Base-by-base conservation (phyloP, 345 rosid genomes). In the Gossypium stocksii region DNA sequence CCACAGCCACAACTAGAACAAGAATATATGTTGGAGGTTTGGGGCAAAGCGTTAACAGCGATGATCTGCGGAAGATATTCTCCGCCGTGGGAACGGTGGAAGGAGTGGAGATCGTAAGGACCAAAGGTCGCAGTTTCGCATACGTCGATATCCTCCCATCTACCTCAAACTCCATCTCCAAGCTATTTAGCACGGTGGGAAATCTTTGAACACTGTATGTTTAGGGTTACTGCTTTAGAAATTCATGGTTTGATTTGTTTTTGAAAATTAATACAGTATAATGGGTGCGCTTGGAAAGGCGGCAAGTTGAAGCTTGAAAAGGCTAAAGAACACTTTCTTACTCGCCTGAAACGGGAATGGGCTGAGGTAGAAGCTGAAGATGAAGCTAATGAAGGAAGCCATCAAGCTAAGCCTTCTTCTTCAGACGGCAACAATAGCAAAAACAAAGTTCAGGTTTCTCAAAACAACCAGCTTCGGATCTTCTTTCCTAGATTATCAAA, bases 71-170 rank as follows among this genome's bases (percentile, higher is more conserved):
- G 41, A 87, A 80, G 69, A 80, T 87, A 9, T 89, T 94, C 76
- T 86, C 88, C 51, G 71, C 89, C 2, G 65, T 85, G 76, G 97
- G 96, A 16, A 66, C 25, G 5, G 86, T 90, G 0, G 79, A 84
- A 59, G 75, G 84, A 2, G 80, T 93, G 0, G 92, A 93, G 2
- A 84, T 95, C 27, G 75, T 91, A 20, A 84, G 94, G 76, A 87
- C 89, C 62, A 95, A 93, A 91, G 91, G 97, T 73, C 98, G 98
- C 63, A 83, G 97, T 82, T 89, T 95, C n/a, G 99, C 93, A 41
- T 91, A 90, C 72, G 77, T 91, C 61, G 89, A 93, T 62, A 88
- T 95, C 86, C 67, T 79, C 62, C 94, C 97, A 0, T 80, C 89
- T 14, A 82, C 91, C 3, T 56, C 51, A 9, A 87, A 85, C 0